A percentile compares a stretch with the other conserved stretches of the same genome.
These are phyloP conservation scores for Aspergillus fumigatus DNA, from an alignment of 2,329 filamentous ascomycete genomes.

Conservation along the genomic window DNA sequence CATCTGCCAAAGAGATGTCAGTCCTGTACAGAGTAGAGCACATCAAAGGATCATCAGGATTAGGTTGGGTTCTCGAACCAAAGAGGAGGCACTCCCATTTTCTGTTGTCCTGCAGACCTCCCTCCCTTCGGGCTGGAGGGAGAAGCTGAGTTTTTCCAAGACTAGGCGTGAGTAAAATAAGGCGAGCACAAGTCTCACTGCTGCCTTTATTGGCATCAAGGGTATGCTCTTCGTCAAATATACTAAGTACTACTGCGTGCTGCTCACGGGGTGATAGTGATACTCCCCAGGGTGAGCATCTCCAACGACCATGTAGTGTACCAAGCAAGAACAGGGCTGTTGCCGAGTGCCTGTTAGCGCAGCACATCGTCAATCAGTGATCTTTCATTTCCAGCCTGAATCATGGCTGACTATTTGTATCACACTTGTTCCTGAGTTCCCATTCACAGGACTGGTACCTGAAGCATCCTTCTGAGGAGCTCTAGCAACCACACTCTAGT, in stretches of 20 bases:
- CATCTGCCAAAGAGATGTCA: conserved; percentile 7
- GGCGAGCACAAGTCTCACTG: not conserved
- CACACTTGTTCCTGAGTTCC: conserved; percentile 6
- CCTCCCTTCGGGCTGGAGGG: not conserved
- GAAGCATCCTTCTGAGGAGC: not conserved
- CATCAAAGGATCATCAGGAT: not conserved
- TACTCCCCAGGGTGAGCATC: not conserved
- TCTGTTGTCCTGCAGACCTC: not conserved
- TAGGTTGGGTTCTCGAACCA: conserved; percentile 2
- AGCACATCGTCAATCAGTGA: not conserved
- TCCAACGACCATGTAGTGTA: not conserved
- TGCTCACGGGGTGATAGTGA: not conserved
- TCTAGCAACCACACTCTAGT: not conserved
- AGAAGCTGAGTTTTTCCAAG: not conserved
- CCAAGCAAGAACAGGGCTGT: not conserved
- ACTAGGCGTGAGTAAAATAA: not conserved
- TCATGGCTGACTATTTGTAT: conserved; percentile 11
- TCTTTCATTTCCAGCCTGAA: not conserved
- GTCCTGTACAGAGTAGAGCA: not conserved
- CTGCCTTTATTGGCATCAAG: not conserved
- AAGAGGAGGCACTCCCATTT: not conserved
- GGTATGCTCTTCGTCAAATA: not conserved
- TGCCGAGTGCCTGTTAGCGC: not conserved
- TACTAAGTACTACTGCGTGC: not conserved
- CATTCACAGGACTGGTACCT: not conserved